phyloP scores from a whole-genome alignment of 208 protist genomes.

The Leishmania mexicana region DNA sequence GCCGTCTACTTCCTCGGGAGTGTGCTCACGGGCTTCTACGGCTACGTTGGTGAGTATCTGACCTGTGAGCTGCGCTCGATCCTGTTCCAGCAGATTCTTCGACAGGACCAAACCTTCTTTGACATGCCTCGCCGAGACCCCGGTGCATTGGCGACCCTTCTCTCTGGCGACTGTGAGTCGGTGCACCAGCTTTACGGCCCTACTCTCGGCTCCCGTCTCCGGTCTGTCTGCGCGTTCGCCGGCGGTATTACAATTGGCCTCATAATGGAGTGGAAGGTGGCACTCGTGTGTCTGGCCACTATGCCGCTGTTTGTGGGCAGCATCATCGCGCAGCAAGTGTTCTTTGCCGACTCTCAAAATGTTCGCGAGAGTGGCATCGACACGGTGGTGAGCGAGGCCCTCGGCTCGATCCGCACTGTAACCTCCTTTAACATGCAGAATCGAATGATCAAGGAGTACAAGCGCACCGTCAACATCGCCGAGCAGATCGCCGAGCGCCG shows the following conservation, averaged over 20 bases:
- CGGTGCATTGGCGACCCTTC: conserved; percentile 58
- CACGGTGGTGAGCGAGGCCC: conserved; percentile 64
- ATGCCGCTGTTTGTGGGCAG: conserved; percentile 57
- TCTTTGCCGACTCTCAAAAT: conserved; percentile 44
- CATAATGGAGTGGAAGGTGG: conserved; percentile 75
- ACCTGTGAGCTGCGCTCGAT: conserved; percentile 61
- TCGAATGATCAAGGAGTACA: conserved; percentile 34
- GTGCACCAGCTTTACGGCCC: conserved; percentile 82
- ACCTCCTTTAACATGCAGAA: conserved; percentile 75
- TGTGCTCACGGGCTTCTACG: conserved; percentile 64
- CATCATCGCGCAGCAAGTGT: conserved; percentile 45
- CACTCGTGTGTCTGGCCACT: conserved; percentile 54
- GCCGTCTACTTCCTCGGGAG: conserved; percentile 41
- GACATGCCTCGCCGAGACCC: conserved; percentile 77
- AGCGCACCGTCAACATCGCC: conserved; percentile 26
- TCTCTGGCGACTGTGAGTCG: conserved; percentile 81
- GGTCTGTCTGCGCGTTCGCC: conserved; percentile 48
- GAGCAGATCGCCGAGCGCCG: conserved; percentile 28
- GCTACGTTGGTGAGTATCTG: conserved; percentile 75
- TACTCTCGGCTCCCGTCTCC: conserved; percentile 59
- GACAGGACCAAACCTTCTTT: conserved; percentile 89
- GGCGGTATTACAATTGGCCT: conserved; percentile 66
- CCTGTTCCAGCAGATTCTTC: conserved; percentile 73
- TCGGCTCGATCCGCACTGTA: conserved; percentile 75
- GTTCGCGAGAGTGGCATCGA: conserved; percentile 46